phyloP scores from a whole-genome alignment of 352 stramenopile genomes.

The Phytophthora capsici region DNA sequence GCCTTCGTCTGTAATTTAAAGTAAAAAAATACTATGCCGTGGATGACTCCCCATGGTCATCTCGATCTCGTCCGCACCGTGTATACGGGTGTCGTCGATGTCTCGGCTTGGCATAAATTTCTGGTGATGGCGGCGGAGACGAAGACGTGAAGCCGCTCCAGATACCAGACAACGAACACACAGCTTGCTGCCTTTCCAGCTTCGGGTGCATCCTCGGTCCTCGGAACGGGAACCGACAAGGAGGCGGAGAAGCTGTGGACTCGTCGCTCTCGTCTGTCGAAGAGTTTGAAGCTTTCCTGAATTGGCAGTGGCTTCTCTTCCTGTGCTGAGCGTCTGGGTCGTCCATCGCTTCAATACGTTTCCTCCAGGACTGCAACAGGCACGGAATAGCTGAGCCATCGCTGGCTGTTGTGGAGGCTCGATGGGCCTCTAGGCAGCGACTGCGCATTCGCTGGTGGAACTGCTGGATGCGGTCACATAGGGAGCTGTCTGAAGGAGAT shows the following conservation, averaged over 20 bases:
- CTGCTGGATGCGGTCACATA: slow-evolving; percentile 31
- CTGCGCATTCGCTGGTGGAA: slow-evolving; percentile 24
- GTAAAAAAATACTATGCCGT: not conserved
- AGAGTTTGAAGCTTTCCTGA: slow-evolving; percentile 2
- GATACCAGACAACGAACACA: slow-evolving; percentile 30
- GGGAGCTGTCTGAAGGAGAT: not conserved
- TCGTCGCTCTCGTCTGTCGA: slow-evolving; percentile 5
- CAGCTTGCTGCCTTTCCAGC: slow-evolving; percentile 37
- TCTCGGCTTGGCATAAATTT: slow-evolving; percentile 39
- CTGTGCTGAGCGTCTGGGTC: slow-evolving; percentile 2
- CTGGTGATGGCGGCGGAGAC: slow-evolving; percentile 26
- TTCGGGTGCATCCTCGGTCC: slow-evolving; percentile 31
- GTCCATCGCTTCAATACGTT: slow-evolving; percentile 41
- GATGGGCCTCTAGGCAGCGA: slow-evolving; percentile 23
- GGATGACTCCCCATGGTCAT: slow-evolving; percentile 9
- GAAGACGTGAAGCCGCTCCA: slow-evolving; percentile 29
- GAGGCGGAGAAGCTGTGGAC: not conserved
- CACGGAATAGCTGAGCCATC: slow-evolving; percentile 22
- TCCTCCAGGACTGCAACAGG: slow-evolving; percentile 36
- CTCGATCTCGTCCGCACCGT: not conserved
- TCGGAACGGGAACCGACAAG: slow-evolving; percentile 6
- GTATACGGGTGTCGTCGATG: slow-evolving; percentile 23
- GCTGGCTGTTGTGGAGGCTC: not conserved
- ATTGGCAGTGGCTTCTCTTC: slow-evolving; percentile 7
- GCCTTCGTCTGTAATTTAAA: not conserved